Percentiles rank a stretch among this genome's conserved stretches.
Evolutionary conservation across 2,329 filamentous ascomycete genomes (phyloP).

Genomic region (Pseudophaeomoniella oleicola): DNA sequence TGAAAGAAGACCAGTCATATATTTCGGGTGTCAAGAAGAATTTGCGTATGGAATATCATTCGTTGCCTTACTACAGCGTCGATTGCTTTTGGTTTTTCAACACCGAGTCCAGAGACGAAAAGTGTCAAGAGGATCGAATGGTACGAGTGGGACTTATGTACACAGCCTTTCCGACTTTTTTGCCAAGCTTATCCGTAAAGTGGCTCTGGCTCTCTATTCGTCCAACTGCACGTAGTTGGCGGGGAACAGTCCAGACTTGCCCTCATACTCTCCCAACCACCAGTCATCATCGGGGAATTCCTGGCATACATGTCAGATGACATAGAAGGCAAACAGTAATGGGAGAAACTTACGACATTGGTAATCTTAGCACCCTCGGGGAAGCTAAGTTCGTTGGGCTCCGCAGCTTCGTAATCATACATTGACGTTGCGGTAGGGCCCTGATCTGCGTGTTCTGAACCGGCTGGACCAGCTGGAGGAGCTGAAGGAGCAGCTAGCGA

Average conservation of each 20-base stretch:
- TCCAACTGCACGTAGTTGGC: constrained; percentile 34
- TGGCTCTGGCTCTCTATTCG: too few relatives aligned
- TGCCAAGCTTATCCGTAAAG: too few relatives aligned
- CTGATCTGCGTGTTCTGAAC: constrained; percentile 12
- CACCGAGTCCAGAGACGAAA: too few relatives aligned
- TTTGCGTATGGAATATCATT: too few relatives aligned
- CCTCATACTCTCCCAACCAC: constrained; percentile 85
- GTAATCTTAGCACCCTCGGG: constrained; percentile 75
- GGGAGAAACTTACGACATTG: constrained; percentile 47
- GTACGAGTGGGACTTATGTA: too few relatives aligned
- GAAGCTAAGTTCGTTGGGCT: constrained; percentile 80
- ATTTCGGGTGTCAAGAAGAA: too few relatives aligned
- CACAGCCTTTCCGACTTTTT: too few relatives aligned
- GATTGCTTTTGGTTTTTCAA: too few relatives aligned
- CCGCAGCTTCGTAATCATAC: constrained; percentile 93
- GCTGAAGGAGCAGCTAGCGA: constrained; percentile 21
- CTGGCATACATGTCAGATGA: constrained; percentile 22
- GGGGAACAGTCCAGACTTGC: constrained; percentile 67
- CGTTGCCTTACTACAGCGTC: too few relatives aligned
- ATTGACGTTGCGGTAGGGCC: constrained; percentile 66
- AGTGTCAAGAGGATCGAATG: too few relatives aligned
- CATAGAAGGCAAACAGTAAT: background rate
- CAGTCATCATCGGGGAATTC: constrained; percentile 98
- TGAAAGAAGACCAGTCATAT: too few relatives aligned
- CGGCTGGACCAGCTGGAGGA: constrained; percentile 22